Conservation (phyloP, 768 basidiomycete species). For the Rossbeevera mucosa region DNA sequence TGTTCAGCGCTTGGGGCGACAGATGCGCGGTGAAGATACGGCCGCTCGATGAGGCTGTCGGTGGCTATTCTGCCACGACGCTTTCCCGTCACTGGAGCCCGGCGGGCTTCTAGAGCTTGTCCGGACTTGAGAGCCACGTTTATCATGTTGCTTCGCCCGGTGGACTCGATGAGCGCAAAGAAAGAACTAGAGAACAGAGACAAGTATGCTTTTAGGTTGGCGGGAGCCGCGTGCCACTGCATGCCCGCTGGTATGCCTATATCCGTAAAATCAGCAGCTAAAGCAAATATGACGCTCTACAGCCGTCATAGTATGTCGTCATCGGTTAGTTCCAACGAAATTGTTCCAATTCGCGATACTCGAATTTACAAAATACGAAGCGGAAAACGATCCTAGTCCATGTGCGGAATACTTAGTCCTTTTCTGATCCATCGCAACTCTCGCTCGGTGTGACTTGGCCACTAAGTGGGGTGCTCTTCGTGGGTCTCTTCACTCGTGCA, state of each 20-base stretch:
- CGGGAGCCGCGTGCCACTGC: constrained; percentile 11
- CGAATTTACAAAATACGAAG: constrained; percentile 16
- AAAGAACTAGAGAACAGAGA: constrained; percentile 17
- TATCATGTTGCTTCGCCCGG: constrained; percentile 20
- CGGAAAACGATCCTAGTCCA: constrained; percentile 9
- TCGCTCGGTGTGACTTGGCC: constrained; percentile 15
- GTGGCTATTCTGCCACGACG: constrained; percentile 24
- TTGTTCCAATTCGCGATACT: constrained; percentile 2
- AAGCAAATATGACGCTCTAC: constrained; percentile 12
- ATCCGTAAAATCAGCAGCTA: background rate
- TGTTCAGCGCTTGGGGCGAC: constrained; percentile 24
- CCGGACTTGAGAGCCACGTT: constrained; percentile 12
- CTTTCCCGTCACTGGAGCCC: constrained; percentile 19
- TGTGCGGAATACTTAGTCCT: constrained; percentile 11
- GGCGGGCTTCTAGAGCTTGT: constrained; percentile 15
- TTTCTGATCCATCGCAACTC: constrained; percentile 8
- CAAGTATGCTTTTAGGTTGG: constrained; percentile 9
- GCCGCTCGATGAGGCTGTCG: constrained; percentile 23
- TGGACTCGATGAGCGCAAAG: constrained; percentile 15
- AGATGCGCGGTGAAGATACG: constrained; percentile 28
- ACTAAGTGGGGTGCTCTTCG: constrained; percentile 31
- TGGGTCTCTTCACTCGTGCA: constrained; percentile 75
- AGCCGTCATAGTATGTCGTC: background rate
- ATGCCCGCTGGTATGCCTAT: constrained; percentile 15
- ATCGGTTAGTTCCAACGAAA: background rate